A percentile compares a stretch with the other conserved stretches of the same genome.
phyloP scores from a whole-genome alignment of 495 filamentous ascomycete genomes.

The Hypoxylon lienhwacheense region DNA sequence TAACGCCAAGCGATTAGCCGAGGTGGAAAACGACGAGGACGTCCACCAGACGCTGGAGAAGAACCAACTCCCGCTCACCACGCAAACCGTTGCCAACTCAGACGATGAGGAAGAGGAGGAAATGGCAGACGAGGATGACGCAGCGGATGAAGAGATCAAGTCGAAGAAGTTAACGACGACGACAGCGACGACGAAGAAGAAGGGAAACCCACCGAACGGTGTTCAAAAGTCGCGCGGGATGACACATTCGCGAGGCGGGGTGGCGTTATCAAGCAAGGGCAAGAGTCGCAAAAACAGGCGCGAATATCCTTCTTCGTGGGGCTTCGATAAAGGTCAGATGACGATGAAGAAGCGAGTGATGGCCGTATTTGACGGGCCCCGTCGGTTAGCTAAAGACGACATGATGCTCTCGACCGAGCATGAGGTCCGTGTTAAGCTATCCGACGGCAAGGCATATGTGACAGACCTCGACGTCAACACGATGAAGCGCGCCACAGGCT shows the following conservation, averaged over 20 bases:
- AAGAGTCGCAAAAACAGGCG: constrained; percentile 78
- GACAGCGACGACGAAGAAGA: constrained; percentile 35
- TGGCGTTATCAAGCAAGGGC: constrained; percentile 61
- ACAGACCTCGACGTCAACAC: constrained; percentile 95
- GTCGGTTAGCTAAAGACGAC: constrained; percentile 94
- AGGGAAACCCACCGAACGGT: constrained; percentile 52
- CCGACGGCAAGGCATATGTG: constrained; percentile 72
- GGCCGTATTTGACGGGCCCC: constrained; percentile 86
- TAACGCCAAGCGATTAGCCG: constrained; percentile 82
- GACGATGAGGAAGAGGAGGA: constrained; percentile 67
- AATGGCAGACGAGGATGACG: constrained; percentile 58
- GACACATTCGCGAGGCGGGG: constrained; percentile 65
- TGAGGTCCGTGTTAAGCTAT: constrained; percentile 83
- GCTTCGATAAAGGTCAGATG: constrained; percentile 86
- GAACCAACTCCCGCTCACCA: constrained; percentile 67
- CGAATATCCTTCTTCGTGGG: constrained; percentile 91
- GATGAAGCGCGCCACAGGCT: constrained; percentile 78
- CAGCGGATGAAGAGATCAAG: constrained; percentile 41
- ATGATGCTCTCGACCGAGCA: constrained; percentile 98
- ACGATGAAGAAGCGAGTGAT: constrained; percentile 96
- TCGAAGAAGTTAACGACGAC: constrained; percentile 33
- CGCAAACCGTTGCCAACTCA: constrained; percentile 58
- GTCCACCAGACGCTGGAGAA: constrained; percentile 83
- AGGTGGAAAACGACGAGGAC: constrained; percentile 78
- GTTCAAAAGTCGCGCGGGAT: constrained; percentile 59